A percentile compares a stretch with the other conserved stretches of the same genome.
Evolutionary conservation across 2,329 filamentous ascomycete genomes (phyloP).

Genomic region (Rhynchosporium secalis): DNA sequence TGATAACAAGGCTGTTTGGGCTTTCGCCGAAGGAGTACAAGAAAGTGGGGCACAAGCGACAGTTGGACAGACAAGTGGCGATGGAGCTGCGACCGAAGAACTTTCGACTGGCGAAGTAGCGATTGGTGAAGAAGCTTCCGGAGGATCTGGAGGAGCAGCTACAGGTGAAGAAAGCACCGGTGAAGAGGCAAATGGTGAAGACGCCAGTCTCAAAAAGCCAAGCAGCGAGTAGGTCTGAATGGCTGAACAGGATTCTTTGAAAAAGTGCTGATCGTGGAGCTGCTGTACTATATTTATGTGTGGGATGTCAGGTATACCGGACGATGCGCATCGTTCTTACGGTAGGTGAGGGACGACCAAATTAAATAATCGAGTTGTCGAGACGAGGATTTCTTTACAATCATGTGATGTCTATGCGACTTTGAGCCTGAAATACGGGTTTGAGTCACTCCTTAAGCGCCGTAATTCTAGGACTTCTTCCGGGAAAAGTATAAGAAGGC

Average conservation of each 20-base stretch:
- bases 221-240: too few species aligned
- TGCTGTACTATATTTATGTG: slow-evolving; percentile 28
- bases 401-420: slow-evolving; percentile 34
- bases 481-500: slow-evolving; percentile 35
- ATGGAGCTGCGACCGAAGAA: too few species aligned
- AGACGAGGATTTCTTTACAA: slow-evolving; percentile 17
- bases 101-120: not conserved
- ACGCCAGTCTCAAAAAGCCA: not conserved
- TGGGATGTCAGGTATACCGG: slow-evolving; percentile 17
- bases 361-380: slow-evolving; percentile 18
- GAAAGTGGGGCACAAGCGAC: too few species aligned
- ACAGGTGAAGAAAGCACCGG: not conserved
- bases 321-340: slow-evolving; percentile 13
- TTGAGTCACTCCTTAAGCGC: slow-evolving; percentile 36
- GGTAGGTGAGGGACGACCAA: slow-evolving; percentile 30
- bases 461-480: slow-evolving; percentile 21
- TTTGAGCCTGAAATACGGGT: slow-evolving; percentile 21
- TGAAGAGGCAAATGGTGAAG: slow-evolving; percentile 2
- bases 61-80: too few species aligned
- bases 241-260: not conserved
- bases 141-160: not conserved
- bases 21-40: too few species aligned
- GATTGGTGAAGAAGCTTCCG: not conserved
- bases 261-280: slow-evolving; percentile 18
- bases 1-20: slow-evolving; percentile 42